These are phyloP conservation scores for Cyanidiococcus yangmingshanensis DNA, from an alignment of 23 red algal species.

Conservation along the genomic window DNA sequence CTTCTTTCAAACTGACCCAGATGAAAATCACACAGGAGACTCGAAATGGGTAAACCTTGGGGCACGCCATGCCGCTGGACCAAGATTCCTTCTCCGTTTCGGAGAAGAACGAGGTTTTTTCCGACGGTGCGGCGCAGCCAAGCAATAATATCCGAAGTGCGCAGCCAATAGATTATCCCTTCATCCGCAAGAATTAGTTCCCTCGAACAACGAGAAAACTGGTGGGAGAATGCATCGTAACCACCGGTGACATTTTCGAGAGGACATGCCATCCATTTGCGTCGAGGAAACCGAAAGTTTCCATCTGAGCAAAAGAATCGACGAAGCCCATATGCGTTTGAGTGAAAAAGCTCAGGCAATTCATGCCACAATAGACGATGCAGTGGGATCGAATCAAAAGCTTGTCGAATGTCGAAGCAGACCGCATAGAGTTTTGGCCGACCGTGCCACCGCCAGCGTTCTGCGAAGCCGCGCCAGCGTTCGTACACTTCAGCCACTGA, in stretches of 20 bases:
- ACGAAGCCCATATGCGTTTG: neutral
- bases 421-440: neutral
- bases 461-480: neutral
- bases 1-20: neutral
- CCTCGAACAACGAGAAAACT: neutral
- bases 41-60: constrained; percentile 9
- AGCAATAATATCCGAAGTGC: neutral
- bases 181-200: neutral
- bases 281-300: neutral
- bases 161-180: neutral
- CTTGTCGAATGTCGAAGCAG: neutral
- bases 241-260: neutral
- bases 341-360: neutral
- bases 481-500: neutral
- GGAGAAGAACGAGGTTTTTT: neutral
- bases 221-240: neutral
- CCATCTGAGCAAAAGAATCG: neutral
- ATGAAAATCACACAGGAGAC: neutral
- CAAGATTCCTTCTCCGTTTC: neutral
- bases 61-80: constrained; percentile 3
- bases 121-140: neutral
- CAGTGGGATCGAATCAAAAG: neutral
- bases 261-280: neutral
- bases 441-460: neutral
- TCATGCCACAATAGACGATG: neutral